These are phyloP conservation scores for Ogataea corticis DNA, from an alignment of 805 yeast genomes.

Conservation along the genomic window DNA sequence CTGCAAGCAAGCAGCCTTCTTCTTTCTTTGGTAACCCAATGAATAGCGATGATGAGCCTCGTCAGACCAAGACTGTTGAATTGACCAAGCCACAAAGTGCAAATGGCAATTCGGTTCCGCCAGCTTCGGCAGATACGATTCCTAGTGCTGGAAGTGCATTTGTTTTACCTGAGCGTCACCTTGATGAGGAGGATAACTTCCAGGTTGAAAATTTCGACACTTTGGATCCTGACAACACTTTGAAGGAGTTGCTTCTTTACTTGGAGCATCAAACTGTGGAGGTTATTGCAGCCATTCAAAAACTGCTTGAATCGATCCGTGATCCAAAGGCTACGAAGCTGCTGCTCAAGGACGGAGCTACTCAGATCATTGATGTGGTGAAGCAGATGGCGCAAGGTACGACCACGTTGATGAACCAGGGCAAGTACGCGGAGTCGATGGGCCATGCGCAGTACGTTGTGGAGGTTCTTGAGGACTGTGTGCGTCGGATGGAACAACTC, in stretches of 20 bases:
- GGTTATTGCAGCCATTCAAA: constrained; percentile 87
- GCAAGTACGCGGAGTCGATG: constrained; percentile 78
- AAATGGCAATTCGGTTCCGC: constrained; percentile 1
- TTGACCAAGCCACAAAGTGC: constrained; percentile 2
- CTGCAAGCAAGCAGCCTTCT: neutral
- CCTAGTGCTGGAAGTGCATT: constrained; percentile 28
- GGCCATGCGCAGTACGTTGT: constrained; percentile 94
- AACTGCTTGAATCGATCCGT: constrained; percentile 73
- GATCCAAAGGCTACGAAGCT: constrained; percentile 76
- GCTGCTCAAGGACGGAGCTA: constrained; percentile 67
- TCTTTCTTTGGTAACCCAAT: constrained; percentile 12
- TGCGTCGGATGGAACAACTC: constrained; percentile 74
- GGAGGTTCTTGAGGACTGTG: constrained; percentile 80
- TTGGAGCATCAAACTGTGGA: constrained; percentile 92
- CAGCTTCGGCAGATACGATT: constrained; percentile 17
- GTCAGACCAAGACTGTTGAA: neutral
- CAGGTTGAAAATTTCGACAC: constrained; percentile 77
- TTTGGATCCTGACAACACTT: constrained; percentile 84
- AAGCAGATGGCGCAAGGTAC: constrained; percentile 90
- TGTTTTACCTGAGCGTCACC: constrained; percentile 14
- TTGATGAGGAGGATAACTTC: constrained; percentile 38
- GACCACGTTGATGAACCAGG: constrained; percentile 81
- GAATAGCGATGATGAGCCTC: constrained; percentile 8
- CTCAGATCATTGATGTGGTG: constrained; percentile 76
- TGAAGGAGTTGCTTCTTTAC: constrained; percentile 78